Conservation (phyloP, 768 basidiomycete genomes). For the Brasilioporus rufonigricans region DNA sequence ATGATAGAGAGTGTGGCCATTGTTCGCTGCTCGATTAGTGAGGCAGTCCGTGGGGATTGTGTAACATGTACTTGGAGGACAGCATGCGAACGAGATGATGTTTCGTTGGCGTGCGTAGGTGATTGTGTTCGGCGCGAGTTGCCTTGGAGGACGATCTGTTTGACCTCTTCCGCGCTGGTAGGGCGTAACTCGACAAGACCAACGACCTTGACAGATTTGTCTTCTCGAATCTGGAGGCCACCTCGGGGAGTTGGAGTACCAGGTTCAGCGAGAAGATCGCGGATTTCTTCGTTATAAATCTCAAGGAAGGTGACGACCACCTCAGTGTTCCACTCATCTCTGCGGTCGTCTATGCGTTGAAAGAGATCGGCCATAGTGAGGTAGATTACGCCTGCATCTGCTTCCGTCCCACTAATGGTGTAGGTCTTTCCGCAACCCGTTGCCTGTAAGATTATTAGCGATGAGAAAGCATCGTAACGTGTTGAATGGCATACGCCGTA, state of each 20-base stretch:
- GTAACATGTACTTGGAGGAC: slow-evolving; percentile 95
- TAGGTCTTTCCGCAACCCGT: slow-evolving; percentile 99
- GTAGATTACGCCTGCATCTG: slow-evolving; percentile 92
- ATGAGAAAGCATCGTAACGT: slow-evolving; percentile 1
- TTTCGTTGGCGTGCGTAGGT: slow-evolving; percentile 94
- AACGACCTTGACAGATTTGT: slow-evolving; percentile 88
- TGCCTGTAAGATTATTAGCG: slow-evolving; percentile 54
- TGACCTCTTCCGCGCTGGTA: slow-evolving; percentile 85
- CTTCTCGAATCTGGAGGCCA: slow-evolving; percentile 91
- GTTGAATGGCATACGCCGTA: slow-evolving; percentile 75
- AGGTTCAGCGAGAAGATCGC: slow-evolving; percentile 85
- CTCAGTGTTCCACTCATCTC: slow-evolving; percentile 81
- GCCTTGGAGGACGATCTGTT: slow-evolving; percentile 86
- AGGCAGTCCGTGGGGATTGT: slow-evolving; percentile 82
- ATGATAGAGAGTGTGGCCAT: slow-evolving; percentile 96
- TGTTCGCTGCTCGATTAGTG: slow-evolving; percentile 75
- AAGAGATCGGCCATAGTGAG: slow-evolving; percentile 97
- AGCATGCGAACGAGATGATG: slow-evolving; percentile 95
- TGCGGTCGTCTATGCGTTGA: slow-evolving; percentile 83
- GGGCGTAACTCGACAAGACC: slow-evolving; percentile 83
- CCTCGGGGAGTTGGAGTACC: slow-evolving; percentile 65
- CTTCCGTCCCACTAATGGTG: slow-evolving; percentile 91
- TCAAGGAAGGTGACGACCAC: slow-evolving; percentile 95
- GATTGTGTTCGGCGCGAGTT: slow-evolving; percentile 89
- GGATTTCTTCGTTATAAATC: slow-evolving; percentile 99